Percentiles rank a stretch among this genome's conserved stretches.
These are phyloP conservation scores for Haplosporangium sp. DNA, from an alignment of 371 early-diverging fungal genomes.

Conservation along the genomic window DNA sequence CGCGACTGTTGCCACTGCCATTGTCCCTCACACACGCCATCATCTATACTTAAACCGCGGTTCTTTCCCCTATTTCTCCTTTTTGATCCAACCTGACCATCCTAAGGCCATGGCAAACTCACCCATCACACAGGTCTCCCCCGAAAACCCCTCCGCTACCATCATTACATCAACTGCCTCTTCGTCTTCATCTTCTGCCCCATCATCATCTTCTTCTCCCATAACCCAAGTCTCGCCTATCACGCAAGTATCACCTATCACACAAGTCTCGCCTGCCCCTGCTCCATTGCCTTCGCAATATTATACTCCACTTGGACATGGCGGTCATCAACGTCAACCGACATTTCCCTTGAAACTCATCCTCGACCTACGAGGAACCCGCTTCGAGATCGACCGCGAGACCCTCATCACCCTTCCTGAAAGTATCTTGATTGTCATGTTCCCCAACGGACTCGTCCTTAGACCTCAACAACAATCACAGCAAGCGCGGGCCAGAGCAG, in stretches of 20 bases:
- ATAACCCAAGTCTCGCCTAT: conserved; percentile 33
- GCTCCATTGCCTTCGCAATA: conserved; percentile 18
- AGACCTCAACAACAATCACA: too few relatives aligned
- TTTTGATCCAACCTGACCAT: not conserved
- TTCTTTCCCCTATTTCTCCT: not conserved
- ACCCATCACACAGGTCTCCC: conserved; percentile 12
- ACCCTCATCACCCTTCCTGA: conserved; percentile 80
- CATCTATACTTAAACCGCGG: too few relatives aligned
- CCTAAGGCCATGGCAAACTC: too few relatives aligned
- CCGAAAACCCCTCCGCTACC: too few relatives aligned
- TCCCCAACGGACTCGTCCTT: conserved; percentile 80
- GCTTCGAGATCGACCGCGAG: conserved; percentile 79
- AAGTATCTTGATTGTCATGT: conserved; percentile 84
- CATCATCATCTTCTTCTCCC: conserved; percentile 20
- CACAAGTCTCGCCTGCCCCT: conserved; percentile 33
- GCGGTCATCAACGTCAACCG: too few relatives aligned
- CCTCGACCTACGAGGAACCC: conserved; percentile 79
- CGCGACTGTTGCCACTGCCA: too few relatives aligned
- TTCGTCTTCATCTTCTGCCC: conserved; percentile 16
- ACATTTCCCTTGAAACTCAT: conserved; percentile 67
- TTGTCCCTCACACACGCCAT: too few relatives aligned
- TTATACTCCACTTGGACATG: conserved; percentile 16
- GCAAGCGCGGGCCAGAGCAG: not conserved
- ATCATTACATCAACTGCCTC: conserved; percentile 7
- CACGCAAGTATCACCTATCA: conserved; percentile 52